Evolutionary conservation across 306 rosid species (phyloP).

Genomic region (Chamaecrista fasciculata): DNA sequence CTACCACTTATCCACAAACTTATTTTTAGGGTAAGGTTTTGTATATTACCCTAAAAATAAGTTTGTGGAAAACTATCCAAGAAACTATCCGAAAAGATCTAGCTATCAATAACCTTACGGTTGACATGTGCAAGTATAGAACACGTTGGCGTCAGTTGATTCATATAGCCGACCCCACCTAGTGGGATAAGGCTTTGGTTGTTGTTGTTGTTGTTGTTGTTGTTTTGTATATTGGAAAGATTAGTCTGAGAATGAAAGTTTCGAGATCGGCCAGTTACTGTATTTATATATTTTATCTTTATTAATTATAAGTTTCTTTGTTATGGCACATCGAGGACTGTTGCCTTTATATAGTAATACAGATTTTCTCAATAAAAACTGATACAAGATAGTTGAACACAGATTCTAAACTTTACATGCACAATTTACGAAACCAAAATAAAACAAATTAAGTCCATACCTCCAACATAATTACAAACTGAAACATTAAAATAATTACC

Average conservation of each 20-base stretch:
- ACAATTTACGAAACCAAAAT: background rate
- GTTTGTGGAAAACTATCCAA: too few relatives aligned
- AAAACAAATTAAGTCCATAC: background rate
- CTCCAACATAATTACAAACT: conserved; percentile 10
- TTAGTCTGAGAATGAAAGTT: background rate
- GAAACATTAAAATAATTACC: conserved; percentile 43
- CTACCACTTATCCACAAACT: background rate
- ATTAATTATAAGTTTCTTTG: background rate
- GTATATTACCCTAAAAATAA: too few relatives aligned
- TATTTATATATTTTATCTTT: background rate
- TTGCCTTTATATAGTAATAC: background rate
- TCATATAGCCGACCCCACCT: too few relatives aligned
- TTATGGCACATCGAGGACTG: background rate
- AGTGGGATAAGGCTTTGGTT: too few relatives aligned
- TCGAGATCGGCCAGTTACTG: background rate
- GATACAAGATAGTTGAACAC: conserved; percentile 7
- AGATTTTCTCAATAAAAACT: conserved; percentile 18
- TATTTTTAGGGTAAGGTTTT: background rate
- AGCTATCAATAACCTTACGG: too few relatives aligned
- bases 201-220: too few relatives aligned
- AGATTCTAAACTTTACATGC: conserved; percentile 19
- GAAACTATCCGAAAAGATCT: too few relatives aligned
- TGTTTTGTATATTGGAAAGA: background rate
- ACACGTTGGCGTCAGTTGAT: too few relatives aligned
- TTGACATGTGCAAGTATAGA: too few relatives aligned